A percentile compares a stretch with the other conserved stretches of the same genome.
Evolutionary conservation across 345 rosid genomes (phyloP).

Genomic region (Acer negundo): DNA sequence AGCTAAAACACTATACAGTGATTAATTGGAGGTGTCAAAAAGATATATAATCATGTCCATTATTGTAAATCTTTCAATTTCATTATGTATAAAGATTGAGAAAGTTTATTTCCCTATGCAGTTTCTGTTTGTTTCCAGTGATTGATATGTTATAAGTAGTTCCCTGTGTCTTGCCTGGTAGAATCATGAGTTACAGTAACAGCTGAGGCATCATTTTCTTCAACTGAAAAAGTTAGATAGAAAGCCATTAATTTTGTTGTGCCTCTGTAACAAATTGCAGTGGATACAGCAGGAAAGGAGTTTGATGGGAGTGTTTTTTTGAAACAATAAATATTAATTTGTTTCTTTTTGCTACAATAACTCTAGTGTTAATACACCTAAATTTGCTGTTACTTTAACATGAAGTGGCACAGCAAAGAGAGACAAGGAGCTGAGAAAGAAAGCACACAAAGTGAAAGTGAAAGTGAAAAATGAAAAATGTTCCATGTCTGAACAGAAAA

Average conservation of each 20-base stretch:
- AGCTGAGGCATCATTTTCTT: not conserved
- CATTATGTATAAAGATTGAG: not conserved
- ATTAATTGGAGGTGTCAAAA: not conserved
- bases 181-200: not conserved
- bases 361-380: not conserved
- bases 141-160: not conserved
- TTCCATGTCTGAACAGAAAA: slow-evolving; percentile 24
- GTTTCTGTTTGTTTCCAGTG: not conserved
- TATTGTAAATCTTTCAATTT: not conserved
- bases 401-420: slow-evolving; percentile 16
- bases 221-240: not conserved
- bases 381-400: not conserved
- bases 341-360: too few species aligned
- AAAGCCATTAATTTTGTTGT: not conserved
- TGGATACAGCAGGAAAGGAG: not conserved
- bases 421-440: slow-evolving; percentile 8
- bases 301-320: not conserved
- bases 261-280: not conserved
- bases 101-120: not conserved
- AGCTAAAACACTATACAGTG: not conserved
- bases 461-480: not conserved
- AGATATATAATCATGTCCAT: not conserved
- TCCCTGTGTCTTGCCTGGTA: not conserved
- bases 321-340: not conserved
- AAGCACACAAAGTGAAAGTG: not conserved